Evolutionary conservation across 2,329 filamentous ascomycete species (phyloP).

Genomic region (Alternaria rosae): DNA sequence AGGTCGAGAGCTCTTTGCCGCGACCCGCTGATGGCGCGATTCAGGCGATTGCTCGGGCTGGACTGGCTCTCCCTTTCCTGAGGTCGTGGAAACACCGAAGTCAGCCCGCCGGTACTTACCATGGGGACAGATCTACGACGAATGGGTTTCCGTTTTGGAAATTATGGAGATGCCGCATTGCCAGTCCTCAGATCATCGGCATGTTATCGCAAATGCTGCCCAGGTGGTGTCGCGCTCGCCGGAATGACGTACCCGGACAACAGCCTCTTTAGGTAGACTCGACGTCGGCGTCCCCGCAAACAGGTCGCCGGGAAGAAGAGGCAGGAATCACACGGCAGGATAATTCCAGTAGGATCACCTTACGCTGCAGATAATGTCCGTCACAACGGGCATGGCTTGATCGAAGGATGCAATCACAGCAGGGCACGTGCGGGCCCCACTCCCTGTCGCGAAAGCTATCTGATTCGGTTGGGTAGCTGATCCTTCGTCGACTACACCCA

Average conservation of each 20-base stretch:
- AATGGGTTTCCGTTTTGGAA: background rate
- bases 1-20: constrained; percentile 15
- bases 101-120: background rate
- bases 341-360: constrained; percentile 6
- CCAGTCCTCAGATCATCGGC: background rate
- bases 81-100: constrained; percentile 2
- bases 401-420: constrained; percentile 6
- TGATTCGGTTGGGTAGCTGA: constrained; percentile 1
- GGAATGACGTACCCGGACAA: constrained; percentile 1
- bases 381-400: constrained; percentile 17
- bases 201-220: background rate
- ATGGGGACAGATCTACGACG: background rate
- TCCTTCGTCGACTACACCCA: background rate
- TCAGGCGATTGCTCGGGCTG: constrained; percentile 11
- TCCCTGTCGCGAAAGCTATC: background rate
- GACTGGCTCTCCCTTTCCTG: background rate
- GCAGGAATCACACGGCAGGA: constrained; percentile 10
- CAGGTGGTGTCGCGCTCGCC: constrained; percentile 1
- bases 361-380: constrained; percentile 16
- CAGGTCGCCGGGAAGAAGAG: constrained; percentile 11
- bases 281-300: constrained; percentile 11
- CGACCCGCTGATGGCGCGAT: constrained; percentile 16
- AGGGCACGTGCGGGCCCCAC: constrained; percentile 8
- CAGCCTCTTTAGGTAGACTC: background rate
- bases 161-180: constrained; percentile 5